A percentile compares a stretch with the other conserved stretches of the same genome.
Evolutionary conservation across 2,329 filamentous ascomycete species (phyloP).

Genomic region (Colletotrichum magnum): DNA sequence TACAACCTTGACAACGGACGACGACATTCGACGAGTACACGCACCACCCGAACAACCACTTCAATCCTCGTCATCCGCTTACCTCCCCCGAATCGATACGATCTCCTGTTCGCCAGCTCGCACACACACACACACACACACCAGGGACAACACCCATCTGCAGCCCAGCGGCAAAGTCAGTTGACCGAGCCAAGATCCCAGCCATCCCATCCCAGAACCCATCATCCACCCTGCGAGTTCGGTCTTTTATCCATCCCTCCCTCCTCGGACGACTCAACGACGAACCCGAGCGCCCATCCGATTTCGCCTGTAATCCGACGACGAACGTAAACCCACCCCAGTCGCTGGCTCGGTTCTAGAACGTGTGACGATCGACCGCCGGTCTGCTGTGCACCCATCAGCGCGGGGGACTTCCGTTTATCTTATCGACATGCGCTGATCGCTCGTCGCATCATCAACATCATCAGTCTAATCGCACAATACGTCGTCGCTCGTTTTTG

Average conservation of each 20-base stretch:
- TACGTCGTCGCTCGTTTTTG: conserved; percentile 10
- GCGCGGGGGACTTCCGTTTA: not conserved
- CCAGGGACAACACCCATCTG: not conserved
- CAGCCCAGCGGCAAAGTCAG: conserved; percentile 1
- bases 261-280: not conserved
- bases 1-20: too few species aligned
- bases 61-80: not conserved
- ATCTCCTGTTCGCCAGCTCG: not conserved
- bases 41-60: too few species aligned
- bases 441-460: not conserved
- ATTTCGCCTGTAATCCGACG: not conserved
- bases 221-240: not conserved
- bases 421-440: conserved; percentile 12
- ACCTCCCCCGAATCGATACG: not conserved
- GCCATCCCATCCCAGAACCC: not conserved
- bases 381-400: not conserved
- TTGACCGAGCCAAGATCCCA: not conserved
- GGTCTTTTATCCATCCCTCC: not conserved
- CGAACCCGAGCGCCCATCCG: not conserved
- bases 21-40: too few species aligned
- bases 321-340: not conserved
- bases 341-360: not conserved
- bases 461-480: not conserved
- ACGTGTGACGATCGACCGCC: conserved; percentile 8
- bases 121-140: not conserved